A percentile compares a stretch with the other conserved stretches of the same genome.
These are phyloP conservation scores for Ophiorrhiza pumila DNA, from an alignment of 257 asterid genomes.

Conservation along the genomic window DNA sequence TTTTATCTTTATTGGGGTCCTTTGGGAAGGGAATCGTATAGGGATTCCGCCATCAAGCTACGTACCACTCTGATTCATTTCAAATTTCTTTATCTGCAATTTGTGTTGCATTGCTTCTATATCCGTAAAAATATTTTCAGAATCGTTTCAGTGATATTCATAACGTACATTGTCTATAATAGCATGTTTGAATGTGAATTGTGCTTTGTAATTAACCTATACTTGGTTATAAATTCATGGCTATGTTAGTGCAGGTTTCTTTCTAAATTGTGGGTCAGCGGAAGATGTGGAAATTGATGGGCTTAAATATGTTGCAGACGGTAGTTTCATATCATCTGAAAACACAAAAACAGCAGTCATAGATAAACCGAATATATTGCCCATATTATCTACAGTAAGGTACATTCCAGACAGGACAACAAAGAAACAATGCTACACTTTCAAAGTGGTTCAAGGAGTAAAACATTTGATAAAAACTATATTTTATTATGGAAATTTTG, in stretches of 20 bases:
- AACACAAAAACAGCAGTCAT: conserved; percentile 40
- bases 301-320: conserved; percentile 54
- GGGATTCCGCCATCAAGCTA: not conserved
- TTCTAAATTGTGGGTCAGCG: conserved; percentile 61
- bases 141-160: too few species aligned
- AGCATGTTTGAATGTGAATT: not conserved
- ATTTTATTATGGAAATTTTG: conserved; percentile 75
- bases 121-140: too few species aligned
- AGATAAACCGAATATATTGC: conserved; percentile 41
- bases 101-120: not conserved
- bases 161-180: too few species aligned
- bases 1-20: not conserved
- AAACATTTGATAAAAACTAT: conserved; percentile 55
- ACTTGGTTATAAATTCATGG: too few species aligned
- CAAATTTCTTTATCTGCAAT: not conserved
- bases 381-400: conserved; percentile 49
- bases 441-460: conserved; percentile 56
- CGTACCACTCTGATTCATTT: not conserved
- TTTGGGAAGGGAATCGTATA: not conserved
- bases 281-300: conserved; percentile 36
- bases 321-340: conserved; percentile 46
- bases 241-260: conserved; percentile 38
- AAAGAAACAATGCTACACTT: conserved; percentile 53
- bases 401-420: conserved; percentile 51
- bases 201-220: not conserved